Base-by-base conservation (phyloP, 768 basidiomycete species). In the Hygrophoropsis aurantiaca region DNA sequence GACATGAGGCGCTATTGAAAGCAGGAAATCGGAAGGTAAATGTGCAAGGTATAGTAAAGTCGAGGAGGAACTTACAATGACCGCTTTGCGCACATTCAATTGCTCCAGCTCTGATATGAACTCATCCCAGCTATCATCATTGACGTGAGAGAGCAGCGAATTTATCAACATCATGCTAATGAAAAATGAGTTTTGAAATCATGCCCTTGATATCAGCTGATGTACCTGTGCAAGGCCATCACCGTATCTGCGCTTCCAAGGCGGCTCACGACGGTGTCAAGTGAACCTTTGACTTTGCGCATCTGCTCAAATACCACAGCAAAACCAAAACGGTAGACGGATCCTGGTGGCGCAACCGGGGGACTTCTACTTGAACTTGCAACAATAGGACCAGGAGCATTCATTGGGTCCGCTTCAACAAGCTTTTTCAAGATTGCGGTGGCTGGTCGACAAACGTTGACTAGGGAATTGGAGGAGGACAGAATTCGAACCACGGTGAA, bases 381-480 rank as follows among this genome's bases (percentile, higher is more conserved):
- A 33, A 74, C 50, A 39, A 78, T 61, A 2, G 79, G 73, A 15
- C 81, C 82, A 2, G 87, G 80, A 15, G 81, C 80, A 50, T 72
- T 83, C 55, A 75, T 68, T 15, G 90, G 86, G 57, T 90, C 88
- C 8, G 90, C 90, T 63, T 93, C 90, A 11, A 93, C 91, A 18
- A 95, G 79, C 53, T 86, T 87, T 68, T 91, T 90, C 52, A 94
- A 75, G 46, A 95, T 94, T 26, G 88, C 84, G 35, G 90, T 93
- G 1, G 92, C 93, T 26, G 93, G 94, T 5, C 92, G 85, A 57
- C 89, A 90, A 49, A 94, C 90, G 51, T 97, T 97, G 72, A 94
- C 84, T 15, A 85, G 77, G 10, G 87, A 87, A 32, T 78, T 74
- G 0, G 85, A 73, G 0, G 89, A 87, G 0, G 89, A 82, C 20